Evolutionary conservation across 768 basidiomycete species (phyloP).

Genomic region (Auricularia sp.): DNA sequence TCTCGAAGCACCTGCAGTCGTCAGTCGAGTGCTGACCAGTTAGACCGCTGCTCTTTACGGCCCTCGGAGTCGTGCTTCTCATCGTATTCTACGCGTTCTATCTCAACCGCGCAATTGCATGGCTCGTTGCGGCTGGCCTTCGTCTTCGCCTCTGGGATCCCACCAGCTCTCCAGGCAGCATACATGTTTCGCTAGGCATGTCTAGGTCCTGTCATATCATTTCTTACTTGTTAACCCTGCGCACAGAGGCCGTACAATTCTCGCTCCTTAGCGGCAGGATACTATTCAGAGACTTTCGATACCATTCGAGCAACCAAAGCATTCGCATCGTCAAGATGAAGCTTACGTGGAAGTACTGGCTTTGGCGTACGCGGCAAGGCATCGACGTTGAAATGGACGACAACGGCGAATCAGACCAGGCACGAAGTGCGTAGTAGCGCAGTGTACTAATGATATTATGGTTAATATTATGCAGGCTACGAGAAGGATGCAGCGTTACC

Average conservation of each 20-base stretch:
- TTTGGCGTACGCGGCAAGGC: slow-evolving; percentile 67
- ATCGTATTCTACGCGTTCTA: not conserved
- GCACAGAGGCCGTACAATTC: slow-evolving; percentile 79
- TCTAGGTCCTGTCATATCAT: not conserved
- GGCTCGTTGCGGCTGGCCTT: not conserved
- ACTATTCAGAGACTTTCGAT: slow-evolving; percentile 76
- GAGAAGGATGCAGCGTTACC: slow-evolving; percentile 33
- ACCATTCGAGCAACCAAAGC: slow-evolving; percentile 89
- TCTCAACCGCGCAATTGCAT: not conserved
- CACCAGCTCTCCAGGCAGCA: not conserved
- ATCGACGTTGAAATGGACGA: slow-evolving; percentile 45
- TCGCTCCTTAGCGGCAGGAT: slow-evolving; percentile 82
- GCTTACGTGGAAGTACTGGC: slow-evolving; percentile 92
- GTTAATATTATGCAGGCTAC: slow-evolving; percentile 6
- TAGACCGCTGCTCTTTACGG: not conserved
- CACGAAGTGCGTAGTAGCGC: slow-evolving; percentile 24
- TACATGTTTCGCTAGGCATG: not conserved
- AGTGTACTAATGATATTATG: not conserved
- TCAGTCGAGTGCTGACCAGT: too few species aligned
- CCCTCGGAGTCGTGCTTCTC: not conserved
- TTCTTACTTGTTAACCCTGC: not conserved
- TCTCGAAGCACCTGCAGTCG: not conserved
- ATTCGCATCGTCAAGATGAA: slow-evolving; percentile 75
- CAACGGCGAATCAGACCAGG: slow-evolving; percentile 39
- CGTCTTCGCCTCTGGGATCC: not conserved